These are phyloP conservation scores for Glycine tomentella DNA, from an alignment of 306 rosid species.

Conservation along the genomic window DNA sequence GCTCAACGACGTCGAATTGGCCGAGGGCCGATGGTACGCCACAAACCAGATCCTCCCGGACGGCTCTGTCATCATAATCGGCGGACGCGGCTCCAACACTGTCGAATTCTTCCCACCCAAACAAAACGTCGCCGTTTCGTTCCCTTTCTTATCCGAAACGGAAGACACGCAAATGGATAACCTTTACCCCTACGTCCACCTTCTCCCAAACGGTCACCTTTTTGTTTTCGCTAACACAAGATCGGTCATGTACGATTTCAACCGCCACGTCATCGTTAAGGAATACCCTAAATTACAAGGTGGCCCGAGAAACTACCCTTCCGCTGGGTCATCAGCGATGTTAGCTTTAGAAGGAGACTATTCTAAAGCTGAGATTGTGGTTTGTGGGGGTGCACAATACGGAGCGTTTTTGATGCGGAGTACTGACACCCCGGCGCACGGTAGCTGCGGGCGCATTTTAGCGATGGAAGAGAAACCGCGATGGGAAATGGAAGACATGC, in stretches of 20 bases:
- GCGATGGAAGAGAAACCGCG: slow-evolving; percentile 47
- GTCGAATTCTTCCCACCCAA: slow-evolving; percentile 75
- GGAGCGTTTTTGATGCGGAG: slow-evolving; percentile 70
- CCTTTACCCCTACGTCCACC: slow-evolving; percentile 84
- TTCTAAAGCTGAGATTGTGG: slow-evolving; percentile 62
- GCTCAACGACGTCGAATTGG: slow-evolving; percentile 62
- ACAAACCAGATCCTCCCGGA: slow-evolving; percentile 83
- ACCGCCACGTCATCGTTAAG: slow-evolving; percentile 39
- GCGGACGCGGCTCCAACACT: slow-evolving; percentile 74
- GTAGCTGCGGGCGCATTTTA: slow-evolving; percentile 74
- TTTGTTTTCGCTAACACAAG: slow-evolving; percentile 84
- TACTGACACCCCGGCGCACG: slow-evolving; percentile 72
- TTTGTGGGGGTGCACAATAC: slow-evolving; percentile 88
- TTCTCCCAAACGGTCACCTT: slow-evolving; percentile 79
- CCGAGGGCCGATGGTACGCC: slow-evolving; percentile 76
- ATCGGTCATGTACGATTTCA: slow-evolving; percentile 65
- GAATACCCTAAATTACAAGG: slow-evolving; percentile 73
- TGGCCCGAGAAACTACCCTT: slow-evolving; percentile 91
- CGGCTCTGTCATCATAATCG: slow-evolving; percentile 73
- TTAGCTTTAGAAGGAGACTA: slow-evolving; percentile 61
- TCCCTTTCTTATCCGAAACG: slow-evolving; percentile 65
- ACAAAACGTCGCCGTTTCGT: slow-evolving; percentile 60
- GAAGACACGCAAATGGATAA: slow-evolving; percentile 89
- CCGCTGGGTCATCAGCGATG: slow-evolving; percentile 91
- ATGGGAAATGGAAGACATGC: slow-evolving; percentile 91